A percentile compares a stretch with the other conserved stretches of the same genome.
Evolutionary conservation across 164 flowering plant genomes (phyloP).

Genomic region (Cinnamomum micranthum): DNA sequence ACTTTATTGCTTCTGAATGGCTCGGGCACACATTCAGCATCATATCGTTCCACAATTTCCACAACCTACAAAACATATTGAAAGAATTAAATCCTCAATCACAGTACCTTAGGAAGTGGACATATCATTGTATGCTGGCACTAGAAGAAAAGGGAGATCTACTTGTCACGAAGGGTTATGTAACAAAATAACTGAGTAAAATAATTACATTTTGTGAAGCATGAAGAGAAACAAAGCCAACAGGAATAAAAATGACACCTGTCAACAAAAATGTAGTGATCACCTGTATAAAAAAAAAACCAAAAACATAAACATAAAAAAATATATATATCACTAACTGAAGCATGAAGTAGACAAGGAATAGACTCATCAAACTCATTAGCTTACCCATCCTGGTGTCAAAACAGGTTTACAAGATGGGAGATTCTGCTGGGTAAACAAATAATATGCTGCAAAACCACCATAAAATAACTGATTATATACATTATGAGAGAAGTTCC

Average conservation of each 20-base stretch:
- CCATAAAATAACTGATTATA: not conserved
- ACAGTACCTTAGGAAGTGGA: not conserved
- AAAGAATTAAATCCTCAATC: not conserved
- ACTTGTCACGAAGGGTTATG: not conserved
- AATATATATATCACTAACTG: not conserved
- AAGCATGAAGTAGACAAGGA: not conserved
- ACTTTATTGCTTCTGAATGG: slow-evolving; percentile 45
- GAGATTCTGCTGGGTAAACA: slow-evolving; percentile 73
- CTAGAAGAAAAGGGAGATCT: too few species aligned
- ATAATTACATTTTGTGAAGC: slow-evolving; percentile 59
- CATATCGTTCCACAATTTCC: slow-evolving; percentile 76
- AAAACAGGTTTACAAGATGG: slow-evolving; percentile 85
- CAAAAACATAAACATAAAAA: not conserved
- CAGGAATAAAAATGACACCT: slow-evolving; percentile 60
- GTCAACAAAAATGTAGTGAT: slow-evolving; percentile 49
- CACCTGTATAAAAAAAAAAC: slow-evolving; percentile 40
- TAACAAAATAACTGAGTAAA: slow-evolving; percentile 5
- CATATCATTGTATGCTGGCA: too few species aligned
- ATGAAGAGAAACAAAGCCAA: slow-evolving; percentile 56
- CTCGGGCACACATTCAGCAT: slow-evolving; percentile 64
- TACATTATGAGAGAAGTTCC: not conserved
- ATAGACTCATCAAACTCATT: not conserved
- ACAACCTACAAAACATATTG: slow-evolving; percentile 46
- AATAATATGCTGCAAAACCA: slow-evolving; percentile 48
- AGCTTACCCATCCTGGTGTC: slow-evolving; percentile 72